Base-by-base conservation (phyloP, 1,284 basidiomycete genomes). In the Apiotrichum veenhuisii region DNA sequence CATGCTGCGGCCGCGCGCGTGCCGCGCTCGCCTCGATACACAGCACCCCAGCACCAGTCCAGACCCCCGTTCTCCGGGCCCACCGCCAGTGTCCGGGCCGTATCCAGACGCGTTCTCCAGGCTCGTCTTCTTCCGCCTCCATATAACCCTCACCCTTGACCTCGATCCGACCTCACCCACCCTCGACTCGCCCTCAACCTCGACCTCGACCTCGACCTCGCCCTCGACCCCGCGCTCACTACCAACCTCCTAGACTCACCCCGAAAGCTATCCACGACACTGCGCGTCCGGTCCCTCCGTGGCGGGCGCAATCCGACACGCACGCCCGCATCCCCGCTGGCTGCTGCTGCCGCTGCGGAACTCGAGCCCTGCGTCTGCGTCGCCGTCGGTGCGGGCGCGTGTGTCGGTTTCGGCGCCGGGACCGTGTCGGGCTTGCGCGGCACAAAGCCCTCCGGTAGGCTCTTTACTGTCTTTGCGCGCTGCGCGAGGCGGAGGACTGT, bases 261-360 rank as follows among this genome's bases (percentile, higher is more conserved):
- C 25, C 56, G 22, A 34, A 58, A 58, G n/a, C 47, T 50, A 23
- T 58, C 56, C 40, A 58, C 26, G 10, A 58, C 25, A 3, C 45
- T 22, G 36, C 52, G 49, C 40, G 40, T 50, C 33, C 56, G 25
- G 36, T 58, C 56, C 26, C 40, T 49, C 43, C 27, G 15, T 10
- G 49, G 49, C 25, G 49, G 18, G 49, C 49, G 49, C 26, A 30
- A 25, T 23, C 37, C 49, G 26, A 40, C 37, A 23, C 37, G 49
- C 38, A 40, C 36, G 18, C 36, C 34, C 15, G 14, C 15, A 20
- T 18, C 27, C 18, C 33, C 20, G 45, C 22, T 8, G 44, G 48
- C n/a, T 9, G 36, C 14, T 46, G 46, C 22, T 42, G 27, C 27
- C 25, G 36, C 41, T 5, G 34, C 30, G 51, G 42, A 22, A 23